A percentile compares a stretch with the other conserved stretches of the same genome.
phyloP scores from a whole-genome alignment of 139 green algal species.

The Chloropicon primus region DNA sequence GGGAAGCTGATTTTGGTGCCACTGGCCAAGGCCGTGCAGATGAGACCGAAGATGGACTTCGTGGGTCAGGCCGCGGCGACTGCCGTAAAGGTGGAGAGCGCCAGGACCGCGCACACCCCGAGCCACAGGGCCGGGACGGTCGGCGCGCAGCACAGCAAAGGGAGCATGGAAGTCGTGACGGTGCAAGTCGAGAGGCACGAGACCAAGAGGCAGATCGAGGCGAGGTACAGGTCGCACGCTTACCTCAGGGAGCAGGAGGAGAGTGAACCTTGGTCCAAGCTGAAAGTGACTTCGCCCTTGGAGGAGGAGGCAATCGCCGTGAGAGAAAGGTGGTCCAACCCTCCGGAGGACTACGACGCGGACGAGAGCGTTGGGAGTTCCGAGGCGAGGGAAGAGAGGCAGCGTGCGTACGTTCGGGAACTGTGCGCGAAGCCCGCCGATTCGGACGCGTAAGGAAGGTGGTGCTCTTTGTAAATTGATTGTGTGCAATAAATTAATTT shows the following conservation, averaged over 20 bases:
- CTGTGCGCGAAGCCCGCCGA: too few relatives aligned
- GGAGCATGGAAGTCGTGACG: background rate
- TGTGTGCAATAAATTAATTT: too few relatives aligned
- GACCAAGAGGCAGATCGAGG: background rate
- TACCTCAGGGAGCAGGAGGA: background rate
- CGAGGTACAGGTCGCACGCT: background rate
- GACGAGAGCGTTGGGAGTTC: background rate
- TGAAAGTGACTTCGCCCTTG: background rate
- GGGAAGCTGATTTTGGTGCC: background rate
- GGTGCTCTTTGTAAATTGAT: too few relatives aligned
- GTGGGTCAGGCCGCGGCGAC: background rate
- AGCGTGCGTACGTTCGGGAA: too few relatives aligned
- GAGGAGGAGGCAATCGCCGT: background rate
- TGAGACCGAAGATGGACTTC: background rate
- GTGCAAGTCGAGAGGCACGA: background rate
- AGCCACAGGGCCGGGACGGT: background rate
- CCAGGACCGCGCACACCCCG: background rate
- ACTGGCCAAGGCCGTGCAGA: background rate
- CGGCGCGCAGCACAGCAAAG: background rate
- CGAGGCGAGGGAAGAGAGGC: background rate
- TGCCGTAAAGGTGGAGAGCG: background rate
- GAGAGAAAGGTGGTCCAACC: background rate
- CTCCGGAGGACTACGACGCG: too few relatives aligned
- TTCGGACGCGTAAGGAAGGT: too few relatives aligned
- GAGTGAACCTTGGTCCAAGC: background rate